These are phyloP conservation scores for Curvularia lunata DNA, from an alignment of 2,329 filamentous ascomycete species.

Conservation along the genomic window DNA sequence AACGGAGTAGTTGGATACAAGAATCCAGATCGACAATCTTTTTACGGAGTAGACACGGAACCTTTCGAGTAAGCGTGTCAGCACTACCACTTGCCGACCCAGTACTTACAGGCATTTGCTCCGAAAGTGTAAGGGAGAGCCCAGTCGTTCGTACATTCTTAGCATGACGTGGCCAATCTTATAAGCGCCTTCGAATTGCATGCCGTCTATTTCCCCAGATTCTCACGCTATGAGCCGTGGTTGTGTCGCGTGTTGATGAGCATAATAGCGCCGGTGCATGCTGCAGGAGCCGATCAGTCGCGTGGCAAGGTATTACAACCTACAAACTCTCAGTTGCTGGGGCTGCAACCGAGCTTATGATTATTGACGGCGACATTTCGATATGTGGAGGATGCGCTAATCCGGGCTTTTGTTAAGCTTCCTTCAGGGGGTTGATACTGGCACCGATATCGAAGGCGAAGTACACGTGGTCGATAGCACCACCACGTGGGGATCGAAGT, in stretches of 20 bases:
- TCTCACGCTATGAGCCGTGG: not conserved
- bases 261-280: not conserved
- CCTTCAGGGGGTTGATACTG: too few species aligned
- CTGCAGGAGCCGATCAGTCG: not conserved
- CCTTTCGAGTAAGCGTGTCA: not conserved
- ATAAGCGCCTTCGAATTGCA: not conserved
- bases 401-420: not conserved
- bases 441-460: too few species aligned
- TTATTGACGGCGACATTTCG: not conserved
- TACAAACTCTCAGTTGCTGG: not conserved
- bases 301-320: not conserved
- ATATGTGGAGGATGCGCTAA: not conserved
- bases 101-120: not conserved
- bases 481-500: too few species aligned
- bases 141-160: not conserved
- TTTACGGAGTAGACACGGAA: not conserved
- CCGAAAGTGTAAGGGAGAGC: not conserved
- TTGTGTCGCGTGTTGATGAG: not conserved
- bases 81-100: not conserved
- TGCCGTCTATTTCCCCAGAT: not conserved
- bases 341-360: not conserved
- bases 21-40: not conserved
- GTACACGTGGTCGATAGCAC: too few species aligned
- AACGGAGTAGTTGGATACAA: not conserved
- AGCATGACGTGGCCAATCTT: not conserved